Evolutionary conservation across 768 basidiomycete species (phyloP), one percentile per base, ranked within the genome.

Genomic region (Pisolithus sp.): DNA sequence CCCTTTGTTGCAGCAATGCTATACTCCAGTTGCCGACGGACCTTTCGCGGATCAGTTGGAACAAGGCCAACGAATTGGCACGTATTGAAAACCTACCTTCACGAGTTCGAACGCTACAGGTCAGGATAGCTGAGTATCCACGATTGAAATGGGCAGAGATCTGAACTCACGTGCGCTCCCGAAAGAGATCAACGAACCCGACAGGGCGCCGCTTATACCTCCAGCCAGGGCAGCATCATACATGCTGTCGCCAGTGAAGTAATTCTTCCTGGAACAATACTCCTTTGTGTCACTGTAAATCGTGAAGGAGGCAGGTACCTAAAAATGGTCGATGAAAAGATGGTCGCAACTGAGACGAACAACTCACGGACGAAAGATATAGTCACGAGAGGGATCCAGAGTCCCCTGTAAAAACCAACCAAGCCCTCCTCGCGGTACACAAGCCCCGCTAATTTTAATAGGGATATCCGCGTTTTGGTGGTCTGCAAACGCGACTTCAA

Each of bases 291-390:
- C 73, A 48, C 83, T 88, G 68, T 94, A 94, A 57, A 95, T 93
- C 1, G 88, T 89, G 71, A 96, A 94, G 45, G 88, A 91, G 30
- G 89, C 85, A n/a, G 28, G 93, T 91, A 57, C 90, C 89, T 93
- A 57, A 24, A 55, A 18, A 37, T 52, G 37, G 2, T 39, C 54
- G 31, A 55, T 47, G 47, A 49, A 50, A 46, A 38, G 21, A 28
- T 51, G 21, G 54, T 34, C 37, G 48, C 51, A 24, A 42, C 45
- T 48, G 51, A 48, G 45, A 46, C n/a, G 49, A 6, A 38, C 18
- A 44, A 90, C 89, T 72, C 67, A 85, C 95, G 91, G 68, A 97
- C 93, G 66, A 95, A 92, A 5, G 93, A 93, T 60, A 98, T 98
- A 8, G 93, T 95, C 69, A 93, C 76, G 50, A 97, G 80, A 44